These are phyloP conservation scores for Nyssa sinensis DNA, from an alignment of 148 eudicot genomes.

Conservation along the genomic window DNA sequence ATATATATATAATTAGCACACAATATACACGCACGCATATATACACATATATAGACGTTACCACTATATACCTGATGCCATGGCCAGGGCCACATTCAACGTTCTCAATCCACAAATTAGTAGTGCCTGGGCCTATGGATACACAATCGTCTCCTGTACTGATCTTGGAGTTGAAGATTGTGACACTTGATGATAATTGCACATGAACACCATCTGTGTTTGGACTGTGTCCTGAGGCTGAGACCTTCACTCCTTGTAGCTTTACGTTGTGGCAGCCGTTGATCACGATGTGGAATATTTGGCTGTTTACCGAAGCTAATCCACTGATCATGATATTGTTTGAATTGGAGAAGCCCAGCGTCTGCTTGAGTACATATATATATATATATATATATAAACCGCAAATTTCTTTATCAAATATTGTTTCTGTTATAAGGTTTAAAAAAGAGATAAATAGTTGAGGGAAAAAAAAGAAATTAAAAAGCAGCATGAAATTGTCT, in stretches of 20 bases:
- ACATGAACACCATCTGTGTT: slow-evolving; percentile 72
- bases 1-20: not conserved
- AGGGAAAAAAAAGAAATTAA: not conserved
- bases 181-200: slow-evolving; percentile 28
- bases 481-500: too few relatives aligned
- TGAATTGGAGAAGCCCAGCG: slow-evolving; percentile 33
- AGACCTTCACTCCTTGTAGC: slow-evolving; percentile 28
- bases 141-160: slow-evolving; percentile 62
- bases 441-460: not conserved
- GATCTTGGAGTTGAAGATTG: slow-evolving; percentile 32
- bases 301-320: slow-evolving; percentile 42
- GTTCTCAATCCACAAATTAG: slow-evolving; percentile 36
- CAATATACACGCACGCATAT: not conserved
- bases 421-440: too few relatives aligned
- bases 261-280: slow-evolving; percentile 34
- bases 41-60: not conserved
- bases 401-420: too few relatives aligned
- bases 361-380: slow-evolving; percentile 32
- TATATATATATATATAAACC: not conserved
- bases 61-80: slow-evolving; percentile 41
- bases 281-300: slow-evolving; percentile 50
- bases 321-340: slow-evolving; percentile 33
- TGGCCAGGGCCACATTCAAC: slow-evolving; percentile 57
- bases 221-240: slow-evolving; percentile 49
- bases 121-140: slow-evolving; percentile 53